Percentiles rank a stretch among this genome's conserved stretches.
Conservation (phyloP, 2,329 filamentous ascomycete genomes). For the Graphium sp. region DNA sequence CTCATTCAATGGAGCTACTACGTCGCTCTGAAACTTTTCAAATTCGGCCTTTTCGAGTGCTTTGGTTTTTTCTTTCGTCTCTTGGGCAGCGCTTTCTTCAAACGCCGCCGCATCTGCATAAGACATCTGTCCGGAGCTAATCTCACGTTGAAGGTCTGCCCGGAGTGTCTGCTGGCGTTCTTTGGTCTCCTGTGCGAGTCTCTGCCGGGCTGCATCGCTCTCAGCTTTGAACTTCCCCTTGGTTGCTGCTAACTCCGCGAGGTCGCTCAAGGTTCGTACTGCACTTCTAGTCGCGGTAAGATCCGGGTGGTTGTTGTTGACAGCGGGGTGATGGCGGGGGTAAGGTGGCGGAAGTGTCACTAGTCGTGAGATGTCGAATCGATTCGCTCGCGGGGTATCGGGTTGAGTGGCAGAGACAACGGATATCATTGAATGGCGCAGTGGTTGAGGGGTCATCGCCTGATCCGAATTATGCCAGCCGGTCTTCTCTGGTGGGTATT, state of each 20-base stretch:
- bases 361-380: slow-evolving; percentile 76
- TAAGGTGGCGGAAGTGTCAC: slow-evolving; percentile 89
- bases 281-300: slow-evolving; percentile 60
- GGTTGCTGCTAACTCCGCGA: slow-evolving; percentile 53
- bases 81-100: slow-evolving; percentile 55
- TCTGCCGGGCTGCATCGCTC: slow-evolving; percentile 40
- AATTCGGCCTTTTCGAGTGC: slow-evolving; percentile 66
- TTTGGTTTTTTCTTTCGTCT: slow-evolving; percentile 55
- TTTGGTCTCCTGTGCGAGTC: slow-evolving; percentile 28
- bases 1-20: slow-evolving; percentile 72
- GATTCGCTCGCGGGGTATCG: slow-evolving; percentile 28
- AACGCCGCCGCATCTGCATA: slow-evolving; percentile 72
- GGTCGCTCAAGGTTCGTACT: slow-evolving; percentile 57
- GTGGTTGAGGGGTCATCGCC: slow-evolving; percentile 23
- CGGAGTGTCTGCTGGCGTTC: slow-evolving; percentile 48
- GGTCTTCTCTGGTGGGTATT: slow-evolving; percentile 39
- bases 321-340: slow-evolving; percentile 83
- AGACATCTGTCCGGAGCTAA: slow-evolving; percentile 60
- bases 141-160: slow-evolving; percentile 60
- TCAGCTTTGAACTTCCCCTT: slow-evolving; percentile 43
- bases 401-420: slow-evolving; percentile 23
- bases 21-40: slow-evolving; percentile 65
- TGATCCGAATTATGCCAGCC: slow-evolving; percentile 33
- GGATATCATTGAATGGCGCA: slow-evolving; percentile 21
- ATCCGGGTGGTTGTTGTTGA: slow-evolving; percentile 90